phyloP scores from a whole-genome alignment of 768 basidiomycete species.

The Podaxis sp. region DNA sequence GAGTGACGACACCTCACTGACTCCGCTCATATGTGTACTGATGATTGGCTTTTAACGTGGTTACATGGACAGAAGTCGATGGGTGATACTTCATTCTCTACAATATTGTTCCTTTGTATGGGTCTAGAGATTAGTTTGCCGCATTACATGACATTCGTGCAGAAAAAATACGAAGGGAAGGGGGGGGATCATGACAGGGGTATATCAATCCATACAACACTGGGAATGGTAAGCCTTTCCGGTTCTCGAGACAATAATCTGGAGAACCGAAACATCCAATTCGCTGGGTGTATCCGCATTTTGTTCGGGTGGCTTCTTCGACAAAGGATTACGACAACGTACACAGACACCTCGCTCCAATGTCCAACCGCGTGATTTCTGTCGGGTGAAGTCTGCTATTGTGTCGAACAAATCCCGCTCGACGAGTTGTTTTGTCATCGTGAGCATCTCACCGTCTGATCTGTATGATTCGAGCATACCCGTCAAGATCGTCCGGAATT shows the following conservation, averaged over 20 bases:
- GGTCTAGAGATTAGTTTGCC: neutral
- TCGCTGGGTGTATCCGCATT: neutral
- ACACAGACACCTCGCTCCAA: conserved; percentile 44
- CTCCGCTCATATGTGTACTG: neutral
- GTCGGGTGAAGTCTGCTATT: conserved; percentile 53
- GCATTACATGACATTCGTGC: neutral
- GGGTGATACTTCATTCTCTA: neutral
- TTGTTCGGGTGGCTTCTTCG: neutral
- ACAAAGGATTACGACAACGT: conserved; percentile 47
- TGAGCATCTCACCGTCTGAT: conserved; percentile 85
- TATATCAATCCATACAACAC: conserved; percentile 26
- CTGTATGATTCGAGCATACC: conserved; percentile 97
- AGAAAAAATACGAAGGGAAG: neutral
- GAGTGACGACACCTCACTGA: conserved; percentile 14
- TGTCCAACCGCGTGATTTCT: conserved; percentile 62
- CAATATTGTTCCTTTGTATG: neutral
- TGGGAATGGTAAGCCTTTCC: conserved; percentile 53
- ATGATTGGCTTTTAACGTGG: neutral
- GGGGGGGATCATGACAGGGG: neutral
- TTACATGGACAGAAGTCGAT: neutral
- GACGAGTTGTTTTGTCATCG: conserved; percentile 77
- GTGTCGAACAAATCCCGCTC: conserved; percentile 78
- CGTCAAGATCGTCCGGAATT: conserved; percentile 85
- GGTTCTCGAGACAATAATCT: conserved; percentile 51
- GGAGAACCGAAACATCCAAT: conserved; percentile 17